Conservation (phyloP, 2,329 filamentous ascomycete species). For the Clarireedia monteithiana region DNA sequence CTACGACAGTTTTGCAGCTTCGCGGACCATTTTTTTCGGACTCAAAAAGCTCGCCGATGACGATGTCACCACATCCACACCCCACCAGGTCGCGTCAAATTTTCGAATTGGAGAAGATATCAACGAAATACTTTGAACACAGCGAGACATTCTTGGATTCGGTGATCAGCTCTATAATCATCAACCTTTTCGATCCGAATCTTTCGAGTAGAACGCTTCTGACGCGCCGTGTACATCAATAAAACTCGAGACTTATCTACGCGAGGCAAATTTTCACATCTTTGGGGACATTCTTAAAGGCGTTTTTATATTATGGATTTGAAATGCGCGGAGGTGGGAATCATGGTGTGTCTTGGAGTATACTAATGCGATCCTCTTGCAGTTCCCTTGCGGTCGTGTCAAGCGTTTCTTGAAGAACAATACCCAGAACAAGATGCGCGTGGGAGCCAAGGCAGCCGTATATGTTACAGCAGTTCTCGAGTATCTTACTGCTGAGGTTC, state of each 20-base stretch:
- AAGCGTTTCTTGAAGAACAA: constrained; percentile 99
- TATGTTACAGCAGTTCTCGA: constrained; percentile 98
- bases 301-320: neutral
- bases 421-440: constrained; percentile 99
- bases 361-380: constrained; percentile 29
- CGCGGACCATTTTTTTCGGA: neutral
- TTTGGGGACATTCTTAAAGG: neutral
- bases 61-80: constrained; percentile 15
- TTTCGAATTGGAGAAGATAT: constrained; percentile 9
- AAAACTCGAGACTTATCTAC: constrained; percentile 8
- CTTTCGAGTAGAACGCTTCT: neutral
- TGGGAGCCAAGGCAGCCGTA: constrained; percentile 95
- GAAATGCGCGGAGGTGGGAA: neutral
- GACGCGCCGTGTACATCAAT: constrained; percentile 22
- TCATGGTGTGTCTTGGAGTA: neutral
- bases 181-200: neutral
- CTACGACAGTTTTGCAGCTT: neutral
- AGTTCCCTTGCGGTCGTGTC: constrained; percentile 99
- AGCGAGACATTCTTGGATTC: neutral
- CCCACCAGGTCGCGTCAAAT: constrained; percentile 26
- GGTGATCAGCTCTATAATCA: neutral
- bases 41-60: constrained; percentile 1
- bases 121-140: neutral
- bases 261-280: constrained; percentile 3
- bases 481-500: constrained; percentile 95